These are phyloP conservation scores for Salicornia ramosissima DNA, from an alignment of 148 eudicot species.

Conservation along the genomic window DNA sequence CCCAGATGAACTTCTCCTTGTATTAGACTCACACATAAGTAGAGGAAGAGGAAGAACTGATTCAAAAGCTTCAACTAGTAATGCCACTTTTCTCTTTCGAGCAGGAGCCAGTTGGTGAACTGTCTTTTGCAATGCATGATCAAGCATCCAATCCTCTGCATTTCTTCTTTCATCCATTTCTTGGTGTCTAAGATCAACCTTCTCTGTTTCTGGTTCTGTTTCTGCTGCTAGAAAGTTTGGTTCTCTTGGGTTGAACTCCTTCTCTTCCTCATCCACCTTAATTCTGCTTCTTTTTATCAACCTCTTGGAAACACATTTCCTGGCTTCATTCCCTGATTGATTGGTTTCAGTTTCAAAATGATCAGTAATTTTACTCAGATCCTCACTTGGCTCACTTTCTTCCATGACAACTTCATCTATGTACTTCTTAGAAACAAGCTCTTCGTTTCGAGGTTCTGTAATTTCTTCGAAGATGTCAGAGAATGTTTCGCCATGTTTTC, in stretches of 20 bases:
- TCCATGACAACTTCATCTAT: background rate
- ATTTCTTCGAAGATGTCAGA: conserved; percentile 4
- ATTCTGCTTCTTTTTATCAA: conserved; percentile 27
- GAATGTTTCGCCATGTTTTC: background rate
- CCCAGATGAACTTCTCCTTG: conserved; percentile 29
- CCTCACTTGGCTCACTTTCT: conserved; percentile 1
- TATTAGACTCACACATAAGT: conserved; percentile 31
- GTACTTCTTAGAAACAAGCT: conserved; percentile 12
- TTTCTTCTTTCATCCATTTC: conserved; percentile 64
- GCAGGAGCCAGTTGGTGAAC: conserved; percentile 71
- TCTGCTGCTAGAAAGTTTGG: conserved; percentile 65
- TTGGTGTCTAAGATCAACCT: conserved; percentile 81
- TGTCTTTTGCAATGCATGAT: conserved; percentile 62
- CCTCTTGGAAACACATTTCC: background rate
- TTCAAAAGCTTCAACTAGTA: conserved; percentile 89
- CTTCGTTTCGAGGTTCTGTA: conserved; percentile 5
- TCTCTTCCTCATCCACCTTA: conserved; percentile 30
- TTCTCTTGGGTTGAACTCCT: conserved; percentile 58
- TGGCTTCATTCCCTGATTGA: background rate
- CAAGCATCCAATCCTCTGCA: conserved; percentile 91
- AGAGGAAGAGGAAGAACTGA: conserved; percentile 60
- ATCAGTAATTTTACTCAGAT: background rate
- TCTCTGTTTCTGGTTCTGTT: conserved; percentile 67
- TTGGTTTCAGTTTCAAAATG: background rate
- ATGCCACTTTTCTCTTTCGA: conserved; percentile 66